Base-by-base conservation (phyloP, 768 basidiomycete species). In the Suillus discolor region DNA sequence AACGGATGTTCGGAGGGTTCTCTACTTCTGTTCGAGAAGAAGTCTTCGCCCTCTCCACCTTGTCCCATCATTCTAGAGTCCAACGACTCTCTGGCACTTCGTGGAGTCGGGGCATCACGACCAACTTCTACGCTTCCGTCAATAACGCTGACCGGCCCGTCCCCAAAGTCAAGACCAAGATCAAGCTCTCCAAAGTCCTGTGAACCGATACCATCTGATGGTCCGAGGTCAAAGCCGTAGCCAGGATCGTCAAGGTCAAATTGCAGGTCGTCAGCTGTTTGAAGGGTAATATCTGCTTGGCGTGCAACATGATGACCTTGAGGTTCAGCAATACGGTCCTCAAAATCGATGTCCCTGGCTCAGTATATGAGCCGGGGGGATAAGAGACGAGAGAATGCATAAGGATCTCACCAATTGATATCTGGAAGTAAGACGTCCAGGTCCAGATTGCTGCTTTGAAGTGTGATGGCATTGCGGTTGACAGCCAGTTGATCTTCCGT, bases 401-500 rank as follows among this genome's bases (percentile, higher is more conserved):
- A 15, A 28, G 18, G 31, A 57, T 65, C 83, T 44, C 67, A 92
- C 93, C 93, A 94, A 71, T 93, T 89, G 53, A 91, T 83, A 70
- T 94, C 92, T 4, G 92, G 91, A 23, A 93, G 80, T 11, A 93
- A 80, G 25, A 94, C 82, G 69, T 96, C 93, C 41, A 96, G 82
- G 71, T 95, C 94, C 44, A 95, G 81, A 61, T 87, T 88, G 61
- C 86, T 88, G 1, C 86, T 85, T 72, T 92, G 89, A 41, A 96
- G 83, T 1, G 95, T 97, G 77, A 98, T 97, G 36, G 95, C 87
- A 67, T 92, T 93, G 73, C 90, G 89, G 75, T 89, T 90, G 44
- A 94, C 94, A 0, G 87, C 87, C 1, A 96, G 85, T 76, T 97
- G 94, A 67, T 97, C 96, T 68, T 97, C 96, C 6, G 95, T 94